Evolutionary conservation across 345 rosid species (phyloP).

Genomic region (Draba incana): DNA sequence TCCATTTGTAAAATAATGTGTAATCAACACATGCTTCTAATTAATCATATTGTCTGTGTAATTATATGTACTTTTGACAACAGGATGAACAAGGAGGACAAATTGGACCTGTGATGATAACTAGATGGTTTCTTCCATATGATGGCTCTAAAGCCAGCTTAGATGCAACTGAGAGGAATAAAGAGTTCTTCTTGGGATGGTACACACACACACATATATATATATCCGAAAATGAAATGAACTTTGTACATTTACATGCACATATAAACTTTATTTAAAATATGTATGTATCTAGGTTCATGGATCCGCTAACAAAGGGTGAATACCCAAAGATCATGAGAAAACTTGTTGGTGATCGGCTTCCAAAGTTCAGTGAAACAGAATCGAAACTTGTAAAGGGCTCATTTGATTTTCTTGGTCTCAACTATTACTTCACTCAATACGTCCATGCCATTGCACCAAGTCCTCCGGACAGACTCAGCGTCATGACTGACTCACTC

Average conservation of each 20-base stretch:
- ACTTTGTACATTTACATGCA: not conserved
- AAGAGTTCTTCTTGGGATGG: constrained; percentile 38
- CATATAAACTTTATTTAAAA: too few species aligned
- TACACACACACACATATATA: not conserved
- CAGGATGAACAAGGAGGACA: constrained; percentile 8
- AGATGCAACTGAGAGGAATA: constrained; percentile 24
- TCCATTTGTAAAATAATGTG: not conserved
- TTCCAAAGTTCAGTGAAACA: constrained; percentile 16
- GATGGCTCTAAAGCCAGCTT: not conserved
- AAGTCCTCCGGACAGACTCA: not conserved
- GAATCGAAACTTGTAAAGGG: constrained; percentile 22
- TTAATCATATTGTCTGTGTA: not conserved
- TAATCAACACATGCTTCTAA: not conserved
- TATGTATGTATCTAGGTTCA: constrained; percentile 27
- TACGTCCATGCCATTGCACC: not conserved
- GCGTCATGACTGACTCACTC: constrained; percentile 5
- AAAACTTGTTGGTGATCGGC: constrained; percentile 8
- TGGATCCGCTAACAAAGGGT: constrained; percentile 39
- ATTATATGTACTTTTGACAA: not conserved
- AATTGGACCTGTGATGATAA: constrained; percentile 42
- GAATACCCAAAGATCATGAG: constrained; percentile 34
- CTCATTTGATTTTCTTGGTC: constrained; percentile 38
- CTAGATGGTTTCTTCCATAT: constrained; percentile 40
- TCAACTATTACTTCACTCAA: constrained; percentile 38
- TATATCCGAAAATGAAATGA: not conserved